Conservation (phyloP, 441 rosid genomes). For the Erodium trifolium region DNA sequence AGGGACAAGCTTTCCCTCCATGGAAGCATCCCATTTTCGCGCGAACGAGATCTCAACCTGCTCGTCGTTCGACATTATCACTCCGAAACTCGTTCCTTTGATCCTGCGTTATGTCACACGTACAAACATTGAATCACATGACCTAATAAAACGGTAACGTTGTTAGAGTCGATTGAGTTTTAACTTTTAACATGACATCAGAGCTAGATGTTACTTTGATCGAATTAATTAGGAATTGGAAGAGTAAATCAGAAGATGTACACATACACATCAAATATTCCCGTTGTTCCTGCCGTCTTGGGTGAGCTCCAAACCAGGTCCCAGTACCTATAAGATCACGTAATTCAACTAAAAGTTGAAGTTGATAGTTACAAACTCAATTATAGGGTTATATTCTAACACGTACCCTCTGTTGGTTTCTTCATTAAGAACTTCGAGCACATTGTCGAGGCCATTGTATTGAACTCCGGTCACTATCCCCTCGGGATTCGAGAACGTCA, state of each 20-base stretch:
- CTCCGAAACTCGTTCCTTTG: slow-evolving; percentile 31
- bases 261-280: slow-evolving; percentile 67
- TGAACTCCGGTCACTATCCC: slow-evolving; percentile 56
- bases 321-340: slow-evolving; percentile 43
- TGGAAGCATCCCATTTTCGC: slow-evolving; percentile 40
- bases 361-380: no score
- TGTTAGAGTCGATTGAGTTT: no score
- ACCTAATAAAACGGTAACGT: no score
- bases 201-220: no score
- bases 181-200: no score
- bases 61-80: slow-evolving; percentile 37
- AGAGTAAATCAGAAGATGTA: no score
- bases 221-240: no score
- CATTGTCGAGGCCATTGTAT: slow-evolving; percentile 62
- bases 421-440: slow-evolving; percentile 70
- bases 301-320: slow-evolving; percentile 52
- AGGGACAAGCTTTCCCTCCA: slow-evolving; percentile 40
- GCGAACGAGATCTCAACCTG: slow-evolving; percentile 42
- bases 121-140: not conserved
- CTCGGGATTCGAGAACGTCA: slow-evolving; percentile 47
- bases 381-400: no score
- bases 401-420: slow-evolving; percentile 27
- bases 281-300: slow-evolving; percentile 36
- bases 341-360: no score
- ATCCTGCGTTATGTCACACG: slow-evolving; percentile 28